Conservation (phyloP, 768 basidiomycete species). For the Sistotremastrum suecicum region DNA sequence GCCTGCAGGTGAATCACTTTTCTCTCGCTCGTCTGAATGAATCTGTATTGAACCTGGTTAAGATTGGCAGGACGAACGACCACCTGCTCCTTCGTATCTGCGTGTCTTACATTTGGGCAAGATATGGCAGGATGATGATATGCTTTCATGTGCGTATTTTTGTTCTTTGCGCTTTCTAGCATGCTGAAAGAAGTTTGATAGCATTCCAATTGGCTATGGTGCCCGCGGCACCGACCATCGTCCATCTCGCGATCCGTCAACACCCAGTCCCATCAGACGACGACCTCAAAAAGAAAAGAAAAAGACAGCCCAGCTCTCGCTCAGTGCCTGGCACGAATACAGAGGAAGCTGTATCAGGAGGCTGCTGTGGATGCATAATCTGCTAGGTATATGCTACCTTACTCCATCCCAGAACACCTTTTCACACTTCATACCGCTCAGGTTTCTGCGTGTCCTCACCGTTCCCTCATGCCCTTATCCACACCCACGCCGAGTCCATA, state of each 20-base stretch:
- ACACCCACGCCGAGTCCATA: too few relatives aligned
- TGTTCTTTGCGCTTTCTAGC: background rate
- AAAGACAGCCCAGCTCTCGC: slow-evolving; percentile 17
- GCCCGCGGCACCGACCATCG: slow-evolving; percentile 37
- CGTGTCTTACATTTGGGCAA: slow-evolving; percentile 65
- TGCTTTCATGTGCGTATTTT: slow-evolving; percentile 41
- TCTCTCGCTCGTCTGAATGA: slow-evolving; percentile 5
- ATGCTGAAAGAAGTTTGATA: slow-evolving; percentile 24
- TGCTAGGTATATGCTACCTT: slow-evolving; percentile 12
- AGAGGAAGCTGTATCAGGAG: slow-evolving; percentile 16
- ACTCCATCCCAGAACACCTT: too few relatives aligned
- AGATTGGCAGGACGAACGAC: slow-evolving; percentile 73
- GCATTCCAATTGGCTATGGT: slow-evolving; percentile 24
- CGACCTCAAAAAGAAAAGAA: slow-evolving; percentile 43
- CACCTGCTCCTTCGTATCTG: slow-evolving; percentile 63
- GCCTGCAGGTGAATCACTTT: slow-evolving; percentile 43
- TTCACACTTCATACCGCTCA: too few relatives aligned
- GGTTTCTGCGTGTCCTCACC: too few relatives aligned
- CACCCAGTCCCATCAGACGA: slow-evolving; percentile 36
- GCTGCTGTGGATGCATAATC: slow-evolving; percentile 26
- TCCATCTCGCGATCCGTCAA: slow-evolving; percentile 62
- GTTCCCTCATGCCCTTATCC: too few relatives aligned
- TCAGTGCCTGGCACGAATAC: slow-evolving; percentile 7
- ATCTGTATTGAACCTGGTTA: slow-evolving; percentile 2
- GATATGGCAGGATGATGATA: slow-evolving; percentile 77